These are phyloP conservation scores for Sporothrix humicola DNA, from an alignment of 2,329 filamentous ascomycete genomes.

Conservation along the genomic window DNA sequence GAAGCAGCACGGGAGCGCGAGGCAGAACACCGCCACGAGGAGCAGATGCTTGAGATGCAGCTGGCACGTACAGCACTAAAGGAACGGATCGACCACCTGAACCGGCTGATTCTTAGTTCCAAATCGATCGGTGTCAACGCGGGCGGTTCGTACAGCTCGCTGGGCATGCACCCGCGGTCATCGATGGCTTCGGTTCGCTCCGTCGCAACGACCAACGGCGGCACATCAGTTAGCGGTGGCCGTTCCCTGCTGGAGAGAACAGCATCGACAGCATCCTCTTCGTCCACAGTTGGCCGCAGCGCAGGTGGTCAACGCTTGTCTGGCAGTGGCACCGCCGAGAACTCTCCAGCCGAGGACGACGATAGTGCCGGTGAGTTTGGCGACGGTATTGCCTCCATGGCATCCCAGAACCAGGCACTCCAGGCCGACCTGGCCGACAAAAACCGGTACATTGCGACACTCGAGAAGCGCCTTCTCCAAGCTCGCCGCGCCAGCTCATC, in stretches of 20 bases:
- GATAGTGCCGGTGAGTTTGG: constrained; percentile 81
- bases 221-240: constrained; percentile 39
- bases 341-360: constrained; percentile 62
- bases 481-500: constrained; percentile 89
- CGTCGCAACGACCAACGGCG: constrained; percentile 62
- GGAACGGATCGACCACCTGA: constrained; percentile 95
- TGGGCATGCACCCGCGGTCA: constrained; percentile 69
- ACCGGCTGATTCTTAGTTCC: constrained; percentile 90
- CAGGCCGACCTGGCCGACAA: constrained; percentile 97
- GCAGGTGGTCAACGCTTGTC: constrained; percentile 54
- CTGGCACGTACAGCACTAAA: constrained; percentile 93
- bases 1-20: constrained; percentile 78
- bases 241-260: constrained; percentile 65
- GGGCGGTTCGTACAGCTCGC: constrained; percentile 71
- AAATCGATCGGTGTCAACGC: constrained; percentile 94
- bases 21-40: constrained; percentile 84
- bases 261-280: constrained; percentile 69
- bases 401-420: constrained; percentile 86
- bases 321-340: constrained; percentile 48
- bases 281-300: constrained; percentile 63
- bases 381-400: constrained; percentile 80
- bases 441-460: constrained; percentile 91
- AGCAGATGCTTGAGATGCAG: constrained; percentile 99
- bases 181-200: constrained; percentile 55
- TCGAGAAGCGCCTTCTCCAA: constrained; percentile 91